Base-by-base conservation (phyloP, 179 eudicot species). In the Amaranthus tricolor region DNA sequence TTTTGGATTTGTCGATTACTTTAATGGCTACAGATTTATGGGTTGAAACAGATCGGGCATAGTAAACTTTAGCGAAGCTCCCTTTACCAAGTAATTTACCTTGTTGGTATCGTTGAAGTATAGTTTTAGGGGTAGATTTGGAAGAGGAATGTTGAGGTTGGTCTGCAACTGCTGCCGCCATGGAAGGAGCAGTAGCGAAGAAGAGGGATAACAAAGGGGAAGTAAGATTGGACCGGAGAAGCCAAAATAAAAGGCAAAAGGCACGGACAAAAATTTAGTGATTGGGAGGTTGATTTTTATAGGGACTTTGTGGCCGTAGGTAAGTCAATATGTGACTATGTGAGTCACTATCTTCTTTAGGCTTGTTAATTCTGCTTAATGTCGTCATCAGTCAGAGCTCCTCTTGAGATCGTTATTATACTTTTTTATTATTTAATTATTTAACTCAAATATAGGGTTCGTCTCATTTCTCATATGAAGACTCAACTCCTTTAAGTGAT, bases 21-120 rank as follows among this genome's bases (percentile, higher is more conserved):
- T 84, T 84, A 24, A 84, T 79, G 0, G 87, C 87, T 4, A 84
- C 87, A 2, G 79, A 44, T 45, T 63, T 44, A 55, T 70, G 20
- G n/a, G 66, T 72, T 5, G 6, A 16, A 0, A 76, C 5, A 7
- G 74, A 68, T 1, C 81, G 74, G 6, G 72, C 83, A 24, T 70
- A 83, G 77, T 76, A 82, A 53, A 84, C 87, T 49, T 84, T 84
- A 1, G 87, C 87, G 56, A 84, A 84, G 70, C 81, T 80, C 6
- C 87, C 87, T 1, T 73, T 60, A 56, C 87, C 87, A 0, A 84
- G 68, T 5, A 79, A 31, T 14, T 68, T 70, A 24, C 77, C 83
- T 2, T 77, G 40, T 20, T 63, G 77, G 77, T 84, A 84, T 20
- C 73, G 66, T 1, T 79, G 81, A 0, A 84, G 69, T 51, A 82